Evolutionary conservation across 192 early-diverging fungal genomes (phyloP), one percentile per base, ranked within the genome.

Genomic region (Gryganskiella cystojenkinii): DNA sequence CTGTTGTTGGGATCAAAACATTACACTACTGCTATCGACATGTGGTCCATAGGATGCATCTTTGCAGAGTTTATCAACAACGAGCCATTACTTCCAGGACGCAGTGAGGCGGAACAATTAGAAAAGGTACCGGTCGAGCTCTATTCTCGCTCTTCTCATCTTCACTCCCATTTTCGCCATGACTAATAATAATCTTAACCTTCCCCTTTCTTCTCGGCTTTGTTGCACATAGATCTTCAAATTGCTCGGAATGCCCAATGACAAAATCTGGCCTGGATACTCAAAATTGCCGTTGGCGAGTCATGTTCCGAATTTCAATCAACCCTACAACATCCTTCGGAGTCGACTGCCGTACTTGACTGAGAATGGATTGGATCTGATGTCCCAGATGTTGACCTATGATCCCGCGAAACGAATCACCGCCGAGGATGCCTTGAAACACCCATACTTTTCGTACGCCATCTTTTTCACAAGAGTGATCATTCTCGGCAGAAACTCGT

Each of bases 11-110:
- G 90, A 11, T 71, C 81, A 22, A 86, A 86, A 22, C 79, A 87
- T 50, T 91, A 91, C 73, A 81, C 84, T 9, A 88, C 84, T 4
- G 91, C 91, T 0, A 84, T 94, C 31, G 95, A 96, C 61, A 93
- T 96, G 80, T 96, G 95, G 94, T 92, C 91, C 13, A 88, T 97
- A 30, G 98, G 98, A 4, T 99, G 98, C 71, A 99, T 99, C 28
- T 96, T 99, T 88, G 98, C 88, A 19, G 98, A 99, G 76, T 72
- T 99, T 45, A 83, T 96, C 14, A 90, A 92, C 55, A 92, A 93
- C 43, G 86, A 92, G 65, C 95, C 98, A 15, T 67, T 98, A 40
- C 69, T 96, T 17, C 90, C 90, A 42, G 98, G 95, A 53, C 73
- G 82, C 54, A 91, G 90, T 49, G 96, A 94, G 63, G 89, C 93